Evolutionary conservation across 106 monocot genomes (phyloP).

Genomic region (Narthecium ossifragum): DNA sequence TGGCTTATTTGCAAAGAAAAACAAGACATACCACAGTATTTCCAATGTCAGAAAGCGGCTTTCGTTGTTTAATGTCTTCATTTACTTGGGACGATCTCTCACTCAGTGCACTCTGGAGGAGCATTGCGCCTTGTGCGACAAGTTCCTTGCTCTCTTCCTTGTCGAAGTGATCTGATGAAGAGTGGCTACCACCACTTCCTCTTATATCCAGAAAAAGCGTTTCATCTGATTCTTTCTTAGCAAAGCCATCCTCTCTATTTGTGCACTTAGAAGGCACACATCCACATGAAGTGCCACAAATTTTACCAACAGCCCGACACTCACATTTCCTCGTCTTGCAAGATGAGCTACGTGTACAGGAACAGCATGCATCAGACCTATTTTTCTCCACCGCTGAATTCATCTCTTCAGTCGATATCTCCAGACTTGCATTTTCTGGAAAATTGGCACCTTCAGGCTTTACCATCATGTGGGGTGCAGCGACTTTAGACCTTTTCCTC

Average conservation of each 20-base stretch:
- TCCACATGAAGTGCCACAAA: slow-evolving; percentile 51
- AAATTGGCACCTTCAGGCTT: background rate
- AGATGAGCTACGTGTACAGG: slow-evolving; percentile 57
- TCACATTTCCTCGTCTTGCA: slow-evolving; percentile 95
- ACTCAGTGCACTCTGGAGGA: slow-evolving; percentile 59
- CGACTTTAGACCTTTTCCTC: slow-evolving; percentile 19
- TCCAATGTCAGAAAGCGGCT: slow-evolving; percentile 75
- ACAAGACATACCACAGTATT: slow-evolving; percentile 57
- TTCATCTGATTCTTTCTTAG: slow-evolving; percentile 8
- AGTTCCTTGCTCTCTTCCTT: slow-evolving; percentile 34
- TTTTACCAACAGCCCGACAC: slow-evolving; percentile 41
- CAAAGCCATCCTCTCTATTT: slow-evolving; percentile 40
- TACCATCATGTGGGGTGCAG: background rate
- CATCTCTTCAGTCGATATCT: slow-evolving; percentile 10
- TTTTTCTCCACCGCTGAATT: background rate
- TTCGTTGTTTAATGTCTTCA: slow-evolving; percentile 30
- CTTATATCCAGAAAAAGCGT: background rate
- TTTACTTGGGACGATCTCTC: slow-evolving; percentile 18
- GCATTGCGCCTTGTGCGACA: slow-evolving; percentile 43
- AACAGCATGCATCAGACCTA: slow-evolving; percentile 33
- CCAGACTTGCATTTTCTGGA: slow-evolving; percentile 3
- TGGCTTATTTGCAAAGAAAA: no score
- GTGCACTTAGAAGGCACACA: slow-evolving; percentile 59
- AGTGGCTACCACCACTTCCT: slow-evolving; percentile 11
- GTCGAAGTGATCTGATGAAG: slow-evolving; percentile 18